Conservation (phyloP, 768 basidiomycete genomes). For the Amanita pallidorosea region DNA sequence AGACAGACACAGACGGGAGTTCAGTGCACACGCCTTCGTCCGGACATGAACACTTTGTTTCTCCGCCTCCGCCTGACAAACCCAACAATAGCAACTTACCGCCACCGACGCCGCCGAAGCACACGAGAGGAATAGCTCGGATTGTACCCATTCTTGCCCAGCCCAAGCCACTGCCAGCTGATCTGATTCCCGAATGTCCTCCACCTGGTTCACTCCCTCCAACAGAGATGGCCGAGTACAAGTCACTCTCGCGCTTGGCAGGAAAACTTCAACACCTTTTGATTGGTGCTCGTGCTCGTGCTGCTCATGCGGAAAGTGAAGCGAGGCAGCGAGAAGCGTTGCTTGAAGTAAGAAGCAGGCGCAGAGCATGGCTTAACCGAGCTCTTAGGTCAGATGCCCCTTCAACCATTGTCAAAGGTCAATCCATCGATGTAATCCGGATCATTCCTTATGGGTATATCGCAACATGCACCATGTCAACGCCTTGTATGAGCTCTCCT, state of each 20-base stretch:
- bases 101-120: background rate
- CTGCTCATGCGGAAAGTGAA: constrained; percentile 27
- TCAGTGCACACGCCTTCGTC: constrained; percentile 37
- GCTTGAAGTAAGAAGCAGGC: constrained; percentile 46
- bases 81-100: constrained; percentile 5
- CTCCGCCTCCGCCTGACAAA: constrained; percentile 7
- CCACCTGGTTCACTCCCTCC: constrained; percentile 18
- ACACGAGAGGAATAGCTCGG: background rate
- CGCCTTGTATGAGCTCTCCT: constrained; percentile 40
- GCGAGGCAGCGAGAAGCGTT: constrained; percentile 28
- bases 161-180: constrained; percentile 1
- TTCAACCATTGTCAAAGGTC: background rate
- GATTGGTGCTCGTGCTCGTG: constrained; percentile 29
- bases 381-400: constrained; percentile 17
- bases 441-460: constrained; percentile 4
- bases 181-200: constrained; percentile 11
- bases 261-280: constrained; percentile 30
- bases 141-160: constrained; percentile 1
- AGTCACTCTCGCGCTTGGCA: constrained; percentile 19
- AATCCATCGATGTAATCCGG: background rate
- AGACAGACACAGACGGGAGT: constrained; percentile 37
- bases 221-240: constrained; percentile 22
- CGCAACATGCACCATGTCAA: constrained; percentile 33
- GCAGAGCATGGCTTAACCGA: constrained; percentile 59
- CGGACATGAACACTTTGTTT: constrained; percentile 8